Percentiles rank a stretch among this genome's conserved stretches.
Evolutionary conservation across 768 basidiomycete species (phyloP).

Genomic region (Agaricus blazei): DNA sequence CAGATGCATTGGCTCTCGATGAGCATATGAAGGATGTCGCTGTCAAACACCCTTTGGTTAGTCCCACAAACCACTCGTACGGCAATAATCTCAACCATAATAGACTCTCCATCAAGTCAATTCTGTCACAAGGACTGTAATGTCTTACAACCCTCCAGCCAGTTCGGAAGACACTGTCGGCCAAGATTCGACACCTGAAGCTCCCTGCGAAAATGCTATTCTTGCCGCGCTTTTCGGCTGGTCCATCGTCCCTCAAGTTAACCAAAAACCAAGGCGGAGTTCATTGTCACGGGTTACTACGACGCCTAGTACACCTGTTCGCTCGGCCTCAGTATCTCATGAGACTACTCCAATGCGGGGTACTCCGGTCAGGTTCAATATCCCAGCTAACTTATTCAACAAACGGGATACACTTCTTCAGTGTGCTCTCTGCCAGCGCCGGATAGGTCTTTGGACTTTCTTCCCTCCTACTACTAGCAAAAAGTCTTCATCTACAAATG

Average conservation of each 20-base stretch:
- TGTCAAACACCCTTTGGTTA: slow-evolving; percentile 72
- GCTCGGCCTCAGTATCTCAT: slow-evolving; percentile 16
- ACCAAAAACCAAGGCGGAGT: slow-evolving; percentile 12
- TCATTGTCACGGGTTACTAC: slow-evolving; percentile 6
- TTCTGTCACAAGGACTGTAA: slow-evolving; percentile 44
- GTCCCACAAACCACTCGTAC: slow-evolving; percentile 13
- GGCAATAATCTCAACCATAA: background rate
- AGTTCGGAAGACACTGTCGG: slow-evolving; percentile 11
- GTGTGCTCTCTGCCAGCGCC: slow-evolving; percentile 70
- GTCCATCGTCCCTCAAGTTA: slow-evolving; percentile 32
- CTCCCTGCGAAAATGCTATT: slow-evolving; percentile 35
- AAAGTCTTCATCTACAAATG: slow-evolving; percentile 1
- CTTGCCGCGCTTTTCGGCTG: slow-evolving; percentile 49
- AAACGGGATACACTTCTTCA: slow-evolving; percentile 52
- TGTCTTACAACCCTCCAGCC: slow-evolving; percentile 23
- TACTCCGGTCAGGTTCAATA: slow-evolving; percentile 18
- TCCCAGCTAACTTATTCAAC: slow-evolving; percentile 19
- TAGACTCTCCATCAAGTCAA: slow-evolving; percentile 58
- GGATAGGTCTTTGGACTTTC: slow-evolving; percentile 78
- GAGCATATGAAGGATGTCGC: slow-evolving; percentile 46
- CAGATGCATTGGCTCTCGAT: slow-evolving; percentile 48
- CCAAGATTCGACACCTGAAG: slow-evolving; percentile 14
- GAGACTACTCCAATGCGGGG: slow-evolving; percentile 14
- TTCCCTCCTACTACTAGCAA: slow-evolving; percentile 21
- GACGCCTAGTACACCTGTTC: slow-evolving; percentile 8